Evolutionary conservation across 257 asterid species (phyloP).

Genomic region (Fraxinus anomala): DNA sequence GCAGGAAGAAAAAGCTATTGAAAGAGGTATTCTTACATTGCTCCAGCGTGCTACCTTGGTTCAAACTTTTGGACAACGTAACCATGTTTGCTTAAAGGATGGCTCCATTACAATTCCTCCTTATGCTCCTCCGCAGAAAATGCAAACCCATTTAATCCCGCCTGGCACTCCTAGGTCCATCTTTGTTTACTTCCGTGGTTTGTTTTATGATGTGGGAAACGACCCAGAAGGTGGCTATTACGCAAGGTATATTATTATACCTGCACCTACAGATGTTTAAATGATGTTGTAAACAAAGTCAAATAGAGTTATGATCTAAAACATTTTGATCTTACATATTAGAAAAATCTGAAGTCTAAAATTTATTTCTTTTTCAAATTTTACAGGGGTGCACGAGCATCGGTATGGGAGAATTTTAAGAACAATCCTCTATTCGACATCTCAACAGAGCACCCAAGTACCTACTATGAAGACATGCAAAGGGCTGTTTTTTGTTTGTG

Average conservation of each 20-base stretch:
- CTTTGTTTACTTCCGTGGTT: conserved; percentile 80
- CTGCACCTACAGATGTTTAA: neutral
- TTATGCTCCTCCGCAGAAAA: conserved; percentile 86
- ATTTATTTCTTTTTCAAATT: neutral
- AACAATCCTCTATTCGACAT: conserved; percentile 85
- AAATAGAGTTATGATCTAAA: neutral
- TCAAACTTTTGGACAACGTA: conserved; percentile 83
- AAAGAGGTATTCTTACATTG: conserved; percentile 70
- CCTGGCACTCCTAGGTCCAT: conserved; percentile 80
- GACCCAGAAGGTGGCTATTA: conserved; percentile 91
- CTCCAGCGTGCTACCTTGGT: conserved; percentile 78
- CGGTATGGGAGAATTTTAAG: conserved; percentile 89
- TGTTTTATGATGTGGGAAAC: conserved; percentile 72
- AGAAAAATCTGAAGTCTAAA: neutral
- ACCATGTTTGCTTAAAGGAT: conserved; percentile 78
- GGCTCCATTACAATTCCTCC: conserved; percentile 84
- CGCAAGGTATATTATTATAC: conserved; percentile 54
- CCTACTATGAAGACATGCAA: conserved; percentile 87
- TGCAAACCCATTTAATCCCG: conserved; percentile 79
- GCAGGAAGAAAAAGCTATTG: conserved; percentile 88
- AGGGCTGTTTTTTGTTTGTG: conserved; percentile 79
- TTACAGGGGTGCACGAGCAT: conserved; percentile 80
- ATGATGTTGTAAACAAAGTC: neutral
- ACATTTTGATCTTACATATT: neutral
- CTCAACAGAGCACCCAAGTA: conserved; percentile 76